A percentile compares a stretch with the other conserved stretches of the same genome.
Conservation (phyloP, 169 alveolate species). For the Eimeria tenella region DNA sequence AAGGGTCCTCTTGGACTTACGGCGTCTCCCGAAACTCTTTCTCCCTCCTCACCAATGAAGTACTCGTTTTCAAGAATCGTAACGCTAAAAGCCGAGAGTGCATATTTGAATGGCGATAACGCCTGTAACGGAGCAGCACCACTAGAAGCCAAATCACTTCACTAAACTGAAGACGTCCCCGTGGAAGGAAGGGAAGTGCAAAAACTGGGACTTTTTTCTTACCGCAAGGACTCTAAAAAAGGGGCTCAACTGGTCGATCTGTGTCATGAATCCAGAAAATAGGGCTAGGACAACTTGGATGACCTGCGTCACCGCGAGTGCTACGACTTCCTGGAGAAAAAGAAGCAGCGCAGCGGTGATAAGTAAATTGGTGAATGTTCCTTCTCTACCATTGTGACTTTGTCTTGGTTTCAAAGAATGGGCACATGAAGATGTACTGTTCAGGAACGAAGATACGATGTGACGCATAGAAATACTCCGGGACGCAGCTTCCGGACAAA, state of each 20-base stretch:
- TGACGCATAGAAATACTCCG: no score
- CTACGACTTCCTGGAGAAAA: constrained; percentile 46
- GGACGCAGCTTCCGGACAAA: no score
- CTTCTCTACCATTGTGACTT: no score
- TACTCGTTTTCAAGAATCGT: constrained; percentile 24
- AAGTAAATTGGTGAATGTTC: no score
- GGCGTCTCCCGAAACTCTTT: constrained; percentile 60
- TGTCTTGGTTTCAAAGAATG: no score
- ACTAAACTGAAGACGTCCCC: not conserved
- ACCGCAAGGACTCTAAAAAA: constrained; percentile 58
- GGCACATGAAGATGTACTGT: no score
- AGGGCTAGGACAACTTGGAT: constrained; percentile 69
- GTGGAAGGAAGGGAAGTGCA: not conserved
- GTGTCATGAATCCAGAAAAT: constrained; percentile 78
- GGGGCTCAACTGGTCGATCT: constrained; percentile 63
- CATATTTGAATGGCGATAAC: constrained; percentile 70
- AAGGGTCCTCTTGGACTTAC: constrained; percentile 28
- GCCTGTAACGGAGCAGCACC: constrained; percentile 22
- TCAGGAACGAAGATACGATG: no score
- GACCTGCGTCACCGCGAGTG: constrained; percentile 65
- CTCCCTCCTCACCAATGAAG: constrained; percentile 57
- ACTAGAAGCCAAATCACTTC: not conserved
- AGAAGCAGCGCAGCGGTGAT: no score
- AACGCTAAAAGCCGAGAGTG: constrained; percentile 39
- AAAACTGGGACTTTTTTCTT: not conserved